A percentile compares a stretch with the other conserved stretches of the same genome.
Conservation (phyloP, 2,329 filamentous ascomycete genomes). For the Ambrosiella cleistominuta region DNA sequence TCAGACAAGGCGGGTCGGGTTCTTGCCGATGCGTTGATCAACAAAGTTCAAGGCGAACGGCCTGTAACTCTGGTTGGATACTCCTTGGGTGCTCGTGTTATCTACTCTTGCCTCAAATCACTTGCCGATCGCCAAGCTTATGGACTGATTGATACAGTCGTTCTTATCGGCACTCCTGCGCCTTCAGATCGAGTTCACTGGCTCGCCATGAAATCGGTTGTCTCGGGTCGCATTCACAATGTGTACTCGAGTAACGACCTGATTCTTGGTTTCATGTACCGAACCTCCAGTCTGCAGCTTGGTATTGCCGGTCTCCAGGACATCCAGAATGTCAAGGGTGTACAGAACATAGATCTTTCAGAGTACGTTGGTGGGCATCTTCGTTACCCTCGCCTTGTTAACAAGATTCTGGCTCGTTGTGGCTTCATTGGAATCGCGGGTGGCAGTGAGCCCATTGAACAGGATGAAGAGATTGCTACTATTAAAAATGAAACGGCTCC, state of each 20-base stretch:
- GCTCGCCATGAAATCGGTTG: conserved; percentile 59
- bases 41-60: conserved; percentile 64
- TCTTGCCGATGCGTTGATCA: conserved; percentile 66
- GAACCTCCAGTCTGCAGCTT: conserved; percentile 63
- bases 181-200: conserved; percentile 57
- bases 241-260: conserved; percentile 79
- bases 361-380: conserved; percentile 35
- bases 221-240: conserved; percentile 69
- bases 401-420: conserved; percentile 34
- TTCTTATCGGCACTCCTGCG: conserved; percentile 65
- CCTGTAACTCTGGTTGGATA: conserved; percentile 69
- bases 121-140: conserved; percentile 66
- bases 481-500: background rate
- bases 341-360: conserved; percentile 39
- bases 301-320: conserved; percentile 72
- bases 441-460: conserved; percentile 28
- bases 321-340: conserved; percentile 47
- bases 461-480: conserved; percentile 26
- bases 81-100: conserved; percentile 62
- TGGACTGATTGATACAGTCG: conserved; percentile 65
- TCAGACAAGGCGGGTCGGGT: conserved; percentile 67
- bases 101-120: conserved; percentile 62
- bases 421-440: conserved; percentile 31
- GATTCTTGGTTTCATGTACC: conserved; percentile 73
- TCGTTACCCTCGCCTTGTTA: conserved; percentile 32